These are phyloP conservation scores for Lepidium didymum DNA, from an alignment of 345 rosid species.

Conservation along the genomic window DNA sequence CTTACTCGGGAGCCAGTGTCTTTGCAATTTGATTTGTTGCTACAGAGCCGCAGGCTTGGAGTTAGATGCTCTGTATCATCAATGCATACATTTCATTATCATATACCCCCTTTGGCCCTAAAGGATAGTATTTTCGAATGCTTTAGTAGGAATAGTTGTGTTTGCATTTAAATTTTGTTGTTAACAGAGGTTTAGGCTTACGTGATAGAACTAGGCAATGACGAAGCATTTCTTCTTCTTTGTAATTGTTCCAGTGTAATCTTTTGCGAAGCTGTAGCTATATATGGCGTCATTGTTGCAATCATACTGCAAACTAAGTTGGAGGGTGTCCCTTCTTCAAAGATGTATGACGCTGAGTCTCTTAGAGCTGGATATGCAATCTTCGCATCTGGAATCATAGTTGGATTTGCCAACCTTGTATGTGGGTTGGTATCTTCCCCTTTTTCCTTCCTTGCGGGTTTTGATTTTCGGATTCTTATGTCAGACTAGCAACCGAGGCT, in stretches of 20 bases:
- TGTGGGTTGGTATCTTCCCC: conserved; percentile 66
- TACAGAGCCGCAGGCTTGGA: background rate
- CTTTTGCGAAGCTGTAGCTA: conserved; percentile 99
- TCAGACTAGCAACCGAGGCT: background rate
- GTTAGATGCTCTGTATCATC: background rate
- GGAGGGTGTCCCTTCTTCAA: conserved; percentile 78
- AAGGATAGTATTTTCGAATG: background rate
- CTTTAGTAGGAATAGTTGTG: background rate
- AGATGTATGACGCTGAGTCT: conserved; percentile 77
- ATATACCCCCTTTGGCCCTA: background rate
- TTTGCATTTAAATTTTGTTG: background rate
- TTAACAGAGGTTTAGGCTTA: background rate
- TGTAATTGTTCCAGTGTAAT: conserved; percentile 56
- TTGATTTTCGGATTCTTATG: background rate
- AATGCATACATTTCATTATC: background rate
- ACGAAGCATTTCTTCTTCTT: conserved; percentile 1
- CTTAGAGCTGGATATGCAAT: conserved; percentile 99
- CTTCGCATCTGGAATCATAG: conserved; percentile 97
- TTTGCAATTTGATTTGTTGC: conserved; percentile 6
- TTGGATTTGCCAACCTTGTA: conserved; percentile 97
- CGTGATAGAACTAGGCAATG: background rate
- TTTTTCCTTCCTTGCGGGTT: background rate
- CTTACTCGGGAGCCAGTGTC: background rate
- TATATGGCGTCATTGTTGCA: conserved; percentile 96
- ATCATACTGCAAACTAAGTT: conserved; percentile 93